Evolutionary conservation across 805 yeast species (phyloP).

Genomic region (Huiozyma sinensis): DNA sequence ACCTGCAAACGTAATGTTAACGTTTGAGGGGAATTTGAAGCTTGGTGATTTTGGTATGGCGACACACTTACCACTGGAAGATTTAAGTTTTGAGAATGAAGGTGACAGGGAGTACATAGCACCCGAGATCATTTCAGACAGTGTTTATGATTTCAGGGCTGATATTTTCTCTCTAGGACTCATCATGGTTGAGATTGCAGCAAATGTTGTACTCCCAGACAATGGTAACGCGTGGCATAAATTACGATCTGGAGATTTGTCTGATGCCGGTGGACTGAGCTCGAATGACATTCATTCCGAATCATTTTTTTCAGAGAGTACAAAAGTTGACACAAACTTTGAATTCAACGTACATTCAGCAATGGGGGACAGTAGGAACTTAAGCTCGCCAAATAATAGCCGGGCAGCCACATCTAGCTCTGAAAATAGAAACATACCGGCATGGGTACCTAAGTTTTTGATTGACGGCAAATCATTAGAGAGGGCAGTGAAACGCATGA

Average conservation of each 20-base stretch:
- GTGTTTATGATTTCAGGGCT: constrained; percentile 81
- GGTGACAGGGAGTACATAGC: constrained; percentile 98
- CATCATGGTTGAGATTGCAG: constrained; percentile 89
- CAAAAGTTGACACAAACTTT: constrained; percentile 21
- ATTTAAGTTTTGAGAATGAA: constrained; percentile 66
- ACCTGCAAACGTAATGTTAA: constrained; percentile 89
- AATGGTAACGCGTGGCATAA: constrained; percentile 97
- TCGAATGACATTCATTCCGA: constrained; percentile 48
- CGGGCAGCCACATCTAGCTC: neutral
- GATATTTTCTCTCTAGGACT: constrained; percentile 92
- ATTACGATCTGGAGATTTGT: constrained; percentile 84
- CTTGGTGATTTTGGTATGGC: constrained; percentile 97
- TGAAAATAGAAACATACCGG: constrained; percentile 37
- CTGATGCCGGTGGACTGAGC: constrained; percentile 85
- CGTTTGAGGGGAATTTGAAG: constrained; percentile 89
- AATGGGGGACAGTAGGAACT: constrained; percentile 5
- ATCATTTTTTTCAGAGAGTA: constrained; percentile 21
- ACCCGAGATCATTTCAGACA: constrained; percentile 80
- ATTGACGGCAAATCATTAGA: constrained; percentile 68
- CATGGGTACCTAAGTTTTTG: constrained; percentile 82
- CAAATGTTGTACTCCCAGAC: constrained; percentile 88
- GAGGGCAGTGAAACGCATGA: constrained; percentile 76
- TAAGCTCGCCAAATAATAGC: neutral
- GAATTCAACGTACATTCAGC: constrained; percentile 2
- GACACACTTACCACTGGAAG: constrained; percentile 61